phyloP scores from a whole-genome alignment of 2,329 filamentous ascomycete genomes.

The Monilinia fructigena region DNA sequence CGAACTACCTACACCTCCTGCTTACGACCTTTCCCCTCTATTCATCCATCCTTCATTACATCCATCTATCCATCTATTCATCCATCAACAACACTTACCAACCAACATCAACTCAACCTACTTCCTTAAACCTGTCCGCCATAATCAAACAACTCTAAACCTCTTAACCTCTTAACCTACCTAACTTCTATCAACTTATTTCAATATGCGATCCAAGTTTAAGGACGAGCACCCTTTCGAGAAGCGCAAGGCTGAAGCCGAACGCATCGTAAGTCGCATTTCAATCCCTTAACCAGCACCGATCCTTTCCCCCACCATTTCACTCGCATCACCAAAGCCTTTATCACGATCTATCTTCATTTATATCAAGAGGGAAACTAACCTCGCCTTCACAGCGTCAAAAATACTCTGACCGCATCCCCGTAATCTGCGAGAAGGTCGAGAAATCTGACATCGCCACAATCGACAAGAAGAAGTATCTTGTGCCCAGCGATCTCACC shows the following conservation, averaged over 20 bases:
- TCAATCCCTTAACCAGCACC: conserved; percentile 20
- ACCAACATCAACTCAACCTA: conserved; percentile 7
- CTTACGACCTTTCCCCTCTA: conserved; percentile 13
- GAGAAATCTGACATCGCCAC: conserved; percentile 99
- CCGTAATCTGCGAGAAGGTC: conserved; percentile 99
- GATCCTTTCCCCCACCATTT: conserved; percentile 12
- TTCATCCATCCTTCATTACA: conserved; percentile 8
- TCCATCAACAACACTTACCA: conserved; percentile 18
- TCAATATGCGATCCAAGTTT: conserved; percentile 96
- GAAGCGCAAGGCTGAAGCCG: conserved; percentile 99
- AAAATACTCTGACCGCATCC: conserved; percentile 98
- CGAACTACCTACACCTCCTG: neutral
- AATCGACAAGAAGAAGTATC: conserved; percentile 99
- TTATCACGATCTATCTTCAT: conserved; percentile 17
- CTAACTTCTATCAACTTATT: conserved; percentile 38
- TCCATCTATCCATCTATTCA: conserved; percentile 22
- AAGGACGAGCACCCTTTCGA: conserved; percentile 99
- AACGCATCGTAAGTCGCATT: conserved; percentile 55
- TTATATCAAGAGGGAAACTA: neutral
- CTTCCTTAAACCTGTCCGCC: neutral
- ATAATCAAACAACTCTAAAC: no score
- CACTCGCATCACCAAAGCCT: conserved; percentile 22
- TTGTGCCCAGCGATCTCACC: conserved; percentile 94
- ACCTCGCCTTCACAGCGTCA: conserved; percentile 56
- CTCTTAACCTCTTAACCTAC: neutral